Percentiles rank a stretch among this genome's conserved stretches.
Conservation (phyloP, 2,329 filamentous ascomycete species). For the Curvularia sp. region DNA sequence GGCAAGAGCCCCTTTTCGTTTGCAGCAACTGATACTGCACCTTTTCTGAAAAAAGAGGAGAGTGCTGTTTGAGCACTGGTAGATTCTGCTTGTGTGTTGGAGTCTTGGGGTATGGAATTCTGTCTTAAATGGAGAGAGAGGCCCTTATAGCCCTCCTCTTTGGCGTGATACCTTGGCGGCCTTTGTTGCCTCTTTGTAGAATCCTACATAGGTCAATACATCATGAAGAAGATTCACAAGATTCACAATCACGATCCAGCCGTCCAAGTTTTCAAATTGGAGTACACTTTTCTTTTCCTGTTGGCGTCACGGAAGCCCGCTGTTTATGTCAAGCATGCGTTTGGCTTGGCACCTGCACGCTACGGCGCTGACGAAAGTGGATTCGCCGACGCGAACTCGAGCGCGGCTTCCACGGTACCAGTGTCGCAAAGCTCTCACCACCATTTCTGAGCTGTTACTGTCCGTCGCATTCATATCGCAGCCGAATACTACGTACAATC, state of each 20-base stretch:
- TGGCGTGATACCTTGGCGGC: constrained; percentile 28
- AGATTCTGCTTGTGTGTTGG: background rate
- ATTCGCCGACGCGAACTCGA: constrained; percentile 18
- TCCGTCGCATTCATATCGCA: constrained; percentile 19
- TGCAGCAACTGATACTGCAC: constrained; percentile 45
- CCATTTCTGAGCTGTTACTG: constrained; percentile 10
- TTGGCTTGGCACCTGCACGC: constrained; percentile 9
- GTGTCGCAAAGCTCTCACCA: constrained; percentile 24
- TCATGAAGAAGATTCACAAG: background rate
- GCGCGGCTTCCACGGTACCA: constrained; percentile 20
- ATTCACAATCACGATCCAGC: background rate
- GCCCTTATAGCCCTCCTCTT: constrained; percentile 10
- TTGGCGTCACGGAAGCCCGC: background rate
- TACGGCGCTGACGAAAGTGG: constrained; percentile 25
- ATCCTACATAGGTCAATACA: constrained; percentile 4
- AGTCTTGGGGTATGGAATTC: constrained; percentile 10
- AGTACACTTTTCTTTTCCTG: background rate
- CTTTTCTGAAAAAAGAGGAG: constrained; percentile 43
- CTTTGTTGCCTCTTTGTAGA: constrained; percentile 4
- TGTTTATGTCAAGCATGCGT: constrained; percentile 13
- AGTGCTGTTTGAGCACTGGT: constrained; percentile 32
- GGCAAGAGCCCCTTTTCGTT: constrained; percentile 81
- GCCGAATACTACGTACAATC: constrained; percentile 7
- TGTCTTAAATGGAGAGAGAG: constrained; percentile 6
- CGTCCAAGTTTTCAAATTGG: background rate